Evolutionary conservation across 2,329 filamentous ascomycete species (phyloP), one percentile per base, ranked within the genome.

Genomic region (Ophiostoma piceae): DNA sequence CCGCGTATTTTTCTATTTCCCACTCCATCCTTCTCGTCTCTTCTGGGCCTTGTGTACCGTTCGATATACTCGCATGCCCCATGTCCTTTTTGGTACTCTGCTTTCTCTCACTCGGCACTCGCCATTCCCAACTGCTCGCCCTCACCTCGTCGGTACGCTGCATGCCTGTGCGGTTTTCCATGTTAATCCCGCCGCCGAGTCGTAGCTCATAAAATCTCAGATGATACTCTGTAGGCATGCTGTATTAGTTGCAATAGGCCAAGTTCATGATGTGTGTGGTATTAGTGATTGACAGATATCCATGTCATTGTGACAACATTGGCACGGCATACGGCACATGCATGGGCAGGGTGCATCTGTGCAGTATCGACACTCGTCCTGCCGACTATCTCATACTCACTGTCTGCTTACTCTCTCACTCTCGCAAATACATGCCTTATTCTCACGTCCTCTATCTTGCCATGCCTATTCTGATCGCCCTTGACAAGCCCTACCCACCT

Each of bases 371-470:
- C 26, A 47, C 16, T 47, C 32, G 29, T 35, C 32, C 9, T 29
- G 41, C 66, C 7, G 6, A 3, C 43, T 5, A 7, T 19, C 41
- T 47, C 41, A 19, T 19, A 47, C 14, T 7, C 4, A 7, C 11
- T 11, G 11, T 3, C 19, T n/a, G 43, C 43, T 47, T 47, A 47
- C 32, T 41, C 22, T 68, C 22, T 39, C 54, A 22, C 54, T 62
- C 57, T 64, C 60, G 32, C 32, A 39, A 64, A 35, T 37, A 64
- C 60, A 32, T 64, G 60, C 60, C 60, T n/a, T 16, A 64, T 35
- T n/a, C 12, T 16, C 43, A 26, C 51, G 26, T 57, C 51, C n/a
- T 57, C 51, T 14, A 22, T 22, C 47, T 5, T 51, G 16, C 51
- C 22, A 26, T 26, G 9, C n/a, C 1, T 22, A n/a, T 7, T 2